Percentiles rank a stretch among this genome's conserved stretches.
phyloP scores from a whole-genome alignment of 768 basidiomycete genomes.

The Tulasnella sp. region DNA sequence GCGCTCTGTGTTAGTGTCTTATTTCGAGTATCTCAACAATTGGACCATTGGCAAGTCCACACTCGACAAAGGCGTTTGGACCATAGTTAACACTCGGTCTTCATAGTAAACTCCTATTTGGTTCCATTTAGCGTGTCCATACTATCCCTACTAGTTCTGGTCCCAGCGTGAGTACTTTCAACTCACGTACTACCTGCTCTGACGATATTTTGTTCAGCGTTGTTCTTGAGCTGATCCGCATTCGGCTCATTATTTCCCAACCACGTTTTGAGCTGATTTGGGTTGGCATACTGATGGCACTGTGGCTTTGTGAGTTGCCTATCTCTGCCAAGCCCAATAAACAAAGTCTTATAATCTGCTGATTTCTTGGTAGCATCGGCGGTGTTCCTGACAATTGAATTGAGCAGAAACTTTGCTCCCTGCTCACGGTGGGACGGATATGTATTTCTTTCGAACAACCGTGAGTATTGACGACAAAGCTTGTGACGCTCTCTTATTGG shows the following conservation, averaged over 20 bases:
- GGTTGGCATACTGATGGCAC: neutral
- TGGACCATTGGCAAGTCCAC: conserved; percentile 6
- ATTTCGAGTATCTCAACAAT: conserved; percentile 12
- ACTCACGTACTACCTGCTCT: too few species aligned
- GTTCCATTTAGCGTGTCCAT: conserved; percentile 6
- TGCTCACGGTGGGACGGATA: conserved; percentile 5
- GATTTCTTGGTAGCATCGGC: conserved; percentile 2
- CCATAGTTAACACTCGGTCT: too few species aligned
- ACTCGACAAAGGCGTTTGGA: too few species aligned
- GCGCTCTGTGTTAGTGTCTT: neutral
- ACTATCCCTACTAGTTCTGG: neutral
- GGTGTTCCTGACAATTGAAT: conserved; percentile 3
- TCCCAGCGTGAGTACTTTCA: conserved; percentile 1
- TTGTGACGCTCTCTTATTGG: neutral
- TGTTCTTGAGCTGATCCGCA: conserved; percentile 6
- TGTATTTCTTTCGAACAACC: conserved; percentile 6
- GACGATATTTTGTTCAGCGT: neutral
- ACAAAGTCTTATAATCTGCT: neutral
- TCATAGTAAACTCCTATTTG: conserved; percentile 1
- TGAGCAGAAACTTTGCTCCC: conserved; percentile 4
- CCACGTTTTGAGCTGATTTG: conserved; percentile 10
- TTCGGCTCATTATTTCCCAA: conserved; percentile 11
- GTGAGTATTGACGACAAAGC: neutral
- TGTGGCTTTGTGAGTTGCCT: conserved; percentile 8
- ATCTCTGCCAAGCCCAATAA: neutral